phyloP scores from a whole-genome alignment of 2,329 filamentous ascomycete genomes.

The Calonectria hawksworthii region DNA sequence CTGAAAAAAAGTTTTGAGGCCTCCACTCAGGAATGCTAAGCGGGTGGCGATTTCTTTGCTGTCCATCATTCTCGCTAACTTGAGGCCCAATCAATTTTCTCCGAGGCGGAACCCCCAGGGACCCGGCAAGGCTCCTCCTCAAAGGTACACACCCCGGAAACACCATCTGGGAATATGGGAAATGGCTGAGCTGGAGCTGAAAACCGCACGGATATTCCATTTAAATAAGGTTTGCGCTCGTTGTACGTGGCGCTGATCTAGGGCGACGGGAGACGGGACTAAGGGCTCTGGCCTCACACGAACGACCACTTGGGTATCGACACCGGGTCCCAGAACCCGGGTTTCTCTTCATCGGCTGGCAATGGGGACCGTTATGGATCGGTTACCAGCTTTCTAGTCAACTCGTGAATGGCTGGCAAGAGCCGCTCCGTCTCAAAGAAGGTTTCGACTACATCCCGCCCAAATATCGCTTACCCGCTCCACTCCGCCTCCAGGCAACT shows the following conservation, averaged over 20 bases:
- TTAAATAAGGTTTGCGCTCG: constrained; percentile 14
- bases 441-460: constrained; percentile 1
- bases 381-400: not conserved
- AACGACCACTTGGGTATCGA: not conserved
- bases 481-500: not conserved
- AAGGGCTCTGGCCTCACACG: constrained; percentile 11
- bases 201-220: constrained; percentile 15
- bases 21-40: not conserved
- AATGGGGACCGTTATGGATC: not conserved
- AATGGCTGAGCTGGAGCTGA: constrained; percentile 1
- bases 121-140: not conserved
- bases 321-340: not conserved
- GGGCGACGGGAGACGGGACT: not conserved
- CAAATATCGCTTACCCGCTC: constrained; percentile 11
- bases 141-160: not conserved
- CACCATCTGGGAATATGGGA: constrained; percentile 7
- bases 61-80: constrained; percentile 1
- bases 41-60: constrained; percentile 10
- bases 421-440: not conserved
- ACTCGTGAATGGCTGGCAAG: not conserved
- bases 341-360: constrained; percentile 6
- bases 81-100: constrained; percentile 6
- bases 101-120: not conserved
- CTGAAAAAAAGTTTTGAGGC: not conserved
- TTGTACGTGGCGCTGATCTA: constrained; percentile 7